Base-by-base conservation (phyloP, 495 filamentous ascomycete species). In the Penicillium pulvis region DNA sequence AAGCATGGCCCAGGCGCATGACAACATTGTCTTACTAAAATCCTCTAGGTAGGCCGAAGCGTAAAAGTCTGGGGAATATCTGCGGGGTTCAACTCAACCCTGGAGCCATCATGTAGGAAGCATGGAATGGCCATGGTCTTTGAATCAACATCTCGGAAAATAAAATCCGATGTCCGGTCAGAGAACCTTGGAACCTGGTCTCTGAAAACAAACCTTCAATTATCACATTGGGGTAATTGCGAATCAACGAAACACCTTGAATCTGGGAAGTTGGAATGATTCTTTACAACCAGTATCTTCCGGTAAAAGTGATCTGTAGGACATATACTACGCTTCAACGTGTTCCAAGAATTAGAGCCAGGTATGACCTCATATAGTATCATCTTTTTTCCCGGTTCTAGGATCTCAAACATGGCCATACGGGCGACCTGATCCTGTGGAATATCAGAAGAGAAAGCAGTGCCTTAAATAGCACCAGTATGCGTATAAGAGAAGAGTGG, bases 101-200 rank as follows among this genome's bases (percentile, higher is more conserved):
- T 12, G 10, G 4, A 28, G 6, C 28, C 6, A 28, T 11, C 12
- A 36, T 36, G 33, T 10, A 36, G 17, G 42, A 2, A 17, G 11
- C 42, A 44, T 44, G 16, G 6, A 44, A 24, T 46, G 43, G 43
- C n/a, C 7, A 17, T 20, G 28, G 6, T 28, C 5, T 11, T 33
- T 23, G 9, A 30, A 30, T 36, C 23, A 58, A 28, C 10, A 36
- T 43, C 10, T 63, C 56, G 53, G 60, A 47, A 63, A 59, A 23
- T 23, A 50, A 53, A 59, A 59, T 55, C 61, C 61, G 56, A 36
- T 20, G 1, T 44, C n/a, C n/a, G 9, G 6, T 44, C 6, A 8
- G 20, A 23, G 20, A 23, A 23, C 20, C 20, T 23, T 23, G 20
- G 19, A 44, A 10, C 0, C 16, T 4, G 3, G 16, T 19, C 10